These are phyloP conservation scores for Theileria orientalis DNA, from an alignment of 169 alveolate species.

Conservation along the genomic window DNA sequence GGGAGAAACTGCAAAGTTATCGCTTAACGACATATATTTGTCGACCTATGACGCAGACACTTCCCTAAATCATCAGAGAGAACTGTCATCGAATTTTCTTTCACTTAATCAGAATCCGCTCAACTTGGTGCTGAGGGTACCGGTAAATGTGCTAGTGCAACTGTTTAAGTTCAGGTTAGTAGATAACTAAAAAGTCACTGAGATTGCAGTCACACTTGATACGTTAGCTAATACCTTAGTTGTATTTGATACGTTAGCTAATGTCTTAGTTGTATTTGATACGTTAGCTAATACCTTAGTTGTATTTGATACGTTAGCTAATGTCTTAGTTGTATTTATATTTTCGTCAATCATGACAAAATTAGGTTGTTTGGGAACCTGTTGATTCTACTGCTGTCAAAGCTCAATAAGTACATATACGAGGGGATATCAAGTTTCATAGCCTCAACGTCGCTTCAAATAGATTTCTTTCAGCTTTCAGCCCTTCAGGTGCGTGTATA, in stretches of 20 bases:
- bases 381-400: slow-evolving; percentile 30
- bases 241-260: too few species aligned
- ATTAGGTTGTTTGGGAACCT: slow-evolving; percentile 44
- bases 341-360: background rate
- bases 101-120: slow-evolving; percentile 63
- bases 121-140: slow-evolving; percentile 53
- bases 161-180: slow-evolving; percentile 39
- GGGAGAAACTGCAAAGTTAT: background rate
- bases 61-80: slow-evolving; percentile 2
- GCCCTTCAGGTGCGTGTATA: slow-evolving; percentile 41
- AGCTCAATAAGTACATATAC: slow-evolving; percentile 47
- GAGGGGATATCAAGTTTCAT: slow-evolving; percentile 45
- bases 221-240: too few species aligned
- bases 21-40: background rate
- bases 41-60: background rate
- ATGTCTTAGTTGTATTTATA: too few species aligned
- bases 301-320: background rate
- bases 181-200: too few species aligned
- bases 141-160: slow-evolving; percentile 9
- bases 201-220: too few species aligned
- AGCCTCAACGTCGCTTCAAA: slow-evolving; percentile 3
- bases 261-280: background rate
- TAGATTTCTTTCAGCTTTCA: slow-evolving; percentile 30
- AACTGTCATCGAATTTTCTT: slow-evolving; percentile 45
- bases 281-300: background rate